These are phyloP conservation scores for Hura crepitans DNA, from an alignment of 441 rosid species.

Conservation along the genomic window DNA sequence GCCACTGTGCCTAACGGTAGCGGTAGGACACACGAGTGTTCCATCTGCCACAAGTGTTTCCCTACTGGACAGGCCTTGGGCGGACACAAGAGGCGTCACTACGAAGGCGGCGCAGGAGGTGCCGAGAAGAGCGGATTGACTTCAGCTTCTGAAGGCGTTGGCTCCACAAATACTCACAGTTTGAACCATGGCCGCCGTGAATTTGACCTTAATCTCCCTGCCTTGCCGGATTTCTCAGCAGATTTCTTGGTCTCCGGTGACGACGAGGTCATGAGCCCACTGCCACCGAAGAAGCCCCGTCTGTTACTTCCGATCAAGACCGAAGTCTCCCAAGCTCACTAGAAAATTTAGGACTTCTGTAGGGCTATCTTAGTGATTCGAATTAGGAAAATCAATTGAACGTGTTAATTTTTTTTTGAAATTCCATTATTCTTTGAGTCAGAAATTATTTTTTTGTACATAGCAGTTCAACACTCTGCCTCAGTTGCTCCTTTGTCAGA, in stretches of 20 bases:
- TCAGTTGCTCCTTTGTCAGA: conserved; percentile 13
- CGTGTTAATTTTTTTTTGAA: not conserved
- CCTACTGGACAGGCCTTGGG: conserved; percentile 83
- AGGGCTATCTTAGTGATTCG: conserved; percentile 12
- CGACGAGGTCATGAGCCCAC: conserved; percentile 82
- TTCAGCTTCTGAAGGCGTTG: conserved; percentile 52
- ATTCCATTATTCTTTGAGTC: not conserved
- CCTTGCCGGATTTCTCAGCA: conserved; percentile 47
- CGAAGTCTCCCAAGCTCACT: conserved; percentile 26
- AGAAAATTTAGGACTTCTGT: not conserved
- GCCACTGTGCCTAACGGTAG: conserved; percentile 20
- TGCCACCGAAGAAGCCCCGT: conserved; percentile 59
- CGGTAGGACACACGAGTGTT: conserved; percentile 65
- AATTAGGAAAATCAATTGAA: conserved; percentile 6
- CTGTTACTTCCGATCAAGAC: conserved; percentile 26
- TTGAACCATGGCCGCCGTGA: conserved; percentile 38
- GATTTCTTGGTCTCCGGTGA: conserved; percentile 49
- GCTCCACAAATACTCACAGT: conserved; percentile 37
- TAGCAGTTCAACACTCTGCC: conserved; percentile 17
- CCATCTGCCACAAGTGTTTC: conserved; percentile 65
- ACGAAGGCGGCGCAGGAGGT: conserved; percentile 53
- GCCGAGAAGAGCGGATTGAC: conserved; percentile 33
- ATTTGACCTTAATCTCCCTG: conserved; percentile 56
- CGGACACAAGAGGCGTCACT: conserved; percentile 83
- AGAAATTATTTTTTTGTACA: conserved; percentile 15